phyloP scores from a whole-genome alignment of 257 asterid species.

The Primulina eburnea region DNA sequence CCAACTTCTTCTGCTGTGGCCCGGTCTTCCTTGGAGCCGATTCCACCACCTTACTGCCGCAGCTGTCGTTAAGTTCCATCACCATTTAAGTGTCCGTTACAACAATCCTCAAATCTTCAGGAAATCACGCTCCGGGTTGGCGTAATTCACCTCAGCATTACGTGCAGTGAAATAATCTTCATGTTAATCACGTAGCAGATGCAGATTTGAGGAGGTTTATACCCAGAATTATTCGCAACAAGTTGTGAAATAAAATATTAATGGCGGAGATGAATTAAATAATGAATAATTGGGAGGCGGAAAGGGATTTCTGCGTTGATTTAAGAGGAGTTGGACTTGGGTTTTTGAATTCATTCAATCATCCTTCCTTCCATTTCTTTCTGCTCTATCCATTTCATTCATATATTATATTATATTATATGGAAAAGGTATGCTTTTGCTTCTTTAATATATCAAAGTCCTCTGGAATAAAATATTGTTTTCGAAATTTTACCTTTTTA shows the following conservation, averaged over 20 bases:
- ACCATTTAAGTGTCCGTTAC: conserved; percentile 46
- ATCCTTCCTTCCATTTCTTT: conserved; percentile 33
- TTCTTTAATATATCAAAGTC: no score
- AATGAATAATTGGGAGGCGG: not conserved
- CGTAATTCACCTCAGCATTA: conserved; percentile 14
- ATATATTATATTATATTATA: no score
- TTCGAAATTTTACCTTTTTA: no score
- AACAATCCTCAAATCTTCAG: conserved; percentile 9
- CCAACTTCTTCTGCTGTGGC: conserved; percentile 56
- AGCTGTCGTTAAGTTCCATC: conserved; percentile 77
- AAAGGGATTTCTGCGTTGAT: conserved; percentile 20
- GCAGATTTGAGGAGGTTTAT: conserved; percentile 22
- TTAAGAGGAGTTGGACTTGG: conserved; percentile 18
- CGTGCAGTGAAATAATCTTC: conserved; percentile 24
- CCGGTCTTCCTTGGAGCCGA: conserved; percentile 42
- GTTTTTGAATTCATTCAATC: conserved; percentile 27
- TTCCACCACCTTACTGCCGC: conserved; percentile 75
- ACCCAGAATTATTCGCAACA: conserved; percentile 14
- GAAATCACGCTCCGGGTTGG: conserved; percentile 15
- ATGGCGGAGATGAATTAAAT: not conserved
- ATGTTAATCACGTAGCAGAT: conserved; percentile 20
- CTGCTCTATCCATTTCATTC: not conserved
- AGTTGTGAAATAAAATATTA: not conserved
- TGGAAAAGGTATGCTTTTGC: not conserved
- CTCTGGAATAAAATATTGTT: not conserved